Evolutionary conservation across 2,329 filamentous ascomycete species (phyloP).

Genomic region (Magnaporthiopsis incrustans): DNA sequence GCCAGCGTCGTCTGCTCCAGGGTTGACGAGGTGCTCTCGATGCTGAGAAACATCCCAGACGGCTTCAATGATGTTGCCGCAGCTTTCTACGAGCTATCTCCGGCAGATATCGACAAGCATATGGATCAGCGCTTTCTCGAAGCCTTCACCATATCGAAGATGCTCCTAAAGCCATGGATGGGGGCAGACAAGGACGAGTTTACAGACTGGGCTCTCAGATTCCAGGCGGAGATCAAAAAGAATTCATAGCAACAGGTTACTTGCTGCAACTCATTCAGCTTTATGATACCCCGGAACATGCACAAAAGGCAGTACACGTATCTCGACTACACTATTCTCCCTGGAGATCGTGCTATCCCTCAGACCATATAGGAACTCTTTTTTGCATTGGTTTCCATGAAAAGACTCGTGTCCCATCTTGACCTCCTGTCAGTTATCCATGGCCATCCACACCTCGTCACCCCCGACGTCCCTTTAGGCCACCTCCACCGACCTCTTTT

Average conservation of each 20-base stretch:
- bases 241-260: not conserved
- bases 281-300: not conserved
- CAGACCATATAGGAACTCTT: not conserved
- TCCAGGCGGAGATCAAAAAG: constrained; percentile 19
- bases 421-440: not conserved
- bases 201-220: constrained; percentile 62
- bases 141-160: constrained; percentile 46
- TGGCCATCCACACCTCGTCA: not conserved
- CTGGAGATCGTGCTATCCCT: not conserved
- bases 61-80: constrained; percentile 62
- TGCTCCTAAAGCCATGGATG: constrained; percentile 51
- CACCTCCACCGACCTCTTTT: constrained; percentile 3
- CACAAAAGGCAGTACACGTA: not conserved
- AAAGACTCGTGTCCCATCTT: not conserved
- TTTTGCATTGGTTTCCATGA: not conserved
- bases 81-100: constrained; percentile 64
- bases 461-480: not conserved
- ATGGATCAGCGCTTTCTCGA: constrained; percentile 54
- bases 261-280: not conserved
- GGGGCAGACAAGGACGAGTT: constrained; percentile 65
- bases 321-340: not conserved
- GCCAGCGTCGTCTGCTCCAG: constrained; percentile 26
- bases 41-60: constrained; percentile 55
- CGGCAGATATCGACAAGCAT: constrained; percentile 45
- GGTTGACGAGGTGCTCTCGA: constrained; percentile 47